Percentiles rank a stretch among this genome's conserved stretches.
These are phyloP conservation scores for Phoenix roebelenii DNA, from an alignment of 176 grass and related monocot genomes.

Conservation along the genomic window DNA sequence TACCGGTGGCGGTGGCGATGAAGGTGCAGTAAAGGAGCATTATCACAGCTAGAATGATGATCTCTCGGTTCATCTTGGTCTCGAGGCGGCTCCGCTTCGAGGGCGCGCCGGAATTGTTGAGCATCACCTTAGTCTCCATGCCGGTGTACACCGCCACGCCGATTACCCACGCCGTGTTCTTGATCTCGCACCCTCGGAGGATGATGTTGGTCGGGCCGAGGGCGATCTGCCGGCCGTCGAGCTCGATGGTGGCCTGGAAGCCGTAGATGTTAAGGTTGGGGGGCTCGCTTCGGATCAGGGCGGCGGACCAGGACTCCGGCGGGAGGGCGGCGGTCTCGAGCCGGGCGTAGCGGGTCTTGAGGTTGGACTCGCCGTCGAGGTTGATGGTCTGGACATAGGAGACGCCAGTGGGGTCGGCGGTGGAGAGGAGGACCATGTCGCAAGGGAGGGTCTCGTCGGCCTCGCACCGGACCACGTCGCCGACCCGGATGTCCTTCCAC, in stretches of 20 bases:
- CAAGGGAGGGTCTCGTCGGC: slow-evolving; percentile 59
- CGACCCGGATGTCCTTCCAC: slow-evolving; percentile 74
- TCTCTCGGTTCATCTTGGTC: slow-evolving; percentile 19
- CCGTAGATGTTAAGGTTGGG: slow-evolving; percentile 73
- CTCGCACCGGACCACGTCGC: slow-evolving; percentile 46
- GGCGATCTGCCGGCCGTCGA: slow-evolving; percentile 27
- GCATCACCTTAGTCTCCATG: slow-evolving; percentile 18
- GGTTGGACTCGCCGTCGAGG: slow-evolving; percentile 81
- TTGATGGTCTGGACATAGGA: slow-evolving; percentile 89
- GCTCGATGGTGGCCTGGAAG: slow-evolving; percentile 64
- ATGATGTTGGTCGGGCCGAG: slow-evolving; percentile 19
- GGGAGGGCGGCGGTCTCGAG: slow-evolving; percentile 42
- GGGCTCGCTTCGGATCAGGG: slow-evolving; percentile 37
- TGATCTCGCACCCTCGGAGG: slow-evolving; percentile 14
- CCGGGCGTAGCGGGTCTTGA: slow-evolving; percentile 76
- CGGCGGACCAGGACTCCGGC: slow-evolving; percentile 6
- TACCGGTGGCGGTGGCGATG: neutral
- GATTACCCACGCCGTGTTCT: slow-evolving; percentile 17
- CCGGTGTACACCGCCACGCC: slow-evolving; percentile 15
- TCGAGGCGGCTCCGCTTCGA: slow-evolving; percentile 9
- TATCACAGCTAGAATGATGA: neutral
- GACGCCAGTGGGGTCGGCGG: slow-evolving; percentile 60
- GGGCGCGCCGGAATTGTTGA: slow-evolving; percentile 7
- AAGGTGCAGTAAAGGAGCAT: neutral
- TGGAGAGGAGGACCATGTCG: slow-evolving; percentile 67